A percentile compares a stretch with the other conserved stretches of the same genome.
Evolutionary conservation across 2,329 filamentous ascomycete genomes (phyloP).

Genomic region (Trichoderma arundinaceum): DNA sequence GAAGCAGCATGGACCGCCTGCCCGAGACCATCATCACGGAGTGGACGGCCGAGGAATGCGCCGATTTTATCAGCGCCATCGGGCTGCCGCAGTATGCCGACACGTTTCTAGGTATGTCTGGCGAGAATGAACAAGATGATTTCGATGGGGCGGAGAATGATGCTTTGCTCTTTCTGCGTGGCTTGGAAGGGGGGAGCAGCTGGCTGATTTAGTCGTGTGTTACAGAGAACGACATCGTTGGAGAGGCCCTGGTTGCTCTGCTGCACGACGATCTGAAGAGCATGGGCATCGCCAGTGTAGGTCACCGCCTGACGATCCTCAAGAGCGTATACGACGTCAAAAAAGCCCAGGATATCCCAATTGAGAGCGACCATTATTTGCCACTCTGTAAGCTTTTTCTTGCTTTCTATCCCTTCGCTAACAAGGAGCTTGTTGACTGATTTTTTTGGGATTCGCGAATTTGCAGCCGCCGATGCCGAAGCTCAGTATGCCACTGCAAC

Average conservation of each 20-base stretch:
- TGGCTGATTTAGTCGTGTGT: constrained; percentile 34
- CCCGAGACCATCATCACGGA: constrained; percentile 78
- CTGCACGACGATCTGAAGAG: constrained; percentile 94
- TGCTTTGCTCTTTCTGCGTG: background rate
- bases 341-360: constrained; percentile 86
- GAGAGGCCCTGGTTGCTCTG: constrained; percentile 85
- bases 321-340: constrained; percentile 98
- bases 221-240: constrained; percentile 90
- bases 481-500: constrained; percentile 85
- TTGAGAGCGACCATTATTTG: constrained; percentile 92
- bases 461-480: constrained; percentile 82
- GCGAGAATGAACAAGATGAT: constrained; percentile 54
- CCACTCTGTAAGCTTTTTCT: constrained; percentile 72
- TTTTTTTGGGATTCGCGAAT: constrained; percentile 35
- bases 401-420: background rate
- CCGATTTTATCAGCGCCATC: constrained; percentile 82
- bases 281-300: constrained; percentile 90
- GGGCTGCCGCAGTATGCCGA: constrained; percentile 84
- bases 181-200: background rate
- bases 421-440: background rate
- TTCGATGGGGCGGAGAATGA: background rate
- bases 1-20: constrained; percentile 66
- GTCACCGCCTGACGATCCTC: constrained; percentile 90
- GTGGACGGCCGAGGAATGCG: constrained; percentile 86
- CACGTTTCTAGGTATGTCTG: constrained; percentile 75